Evolutionary conservation across 176 grass and related monocot species (phyloP), one percentile per base, ranked within the genome.

Genomic region (Oryza glumipatula): DNA sequence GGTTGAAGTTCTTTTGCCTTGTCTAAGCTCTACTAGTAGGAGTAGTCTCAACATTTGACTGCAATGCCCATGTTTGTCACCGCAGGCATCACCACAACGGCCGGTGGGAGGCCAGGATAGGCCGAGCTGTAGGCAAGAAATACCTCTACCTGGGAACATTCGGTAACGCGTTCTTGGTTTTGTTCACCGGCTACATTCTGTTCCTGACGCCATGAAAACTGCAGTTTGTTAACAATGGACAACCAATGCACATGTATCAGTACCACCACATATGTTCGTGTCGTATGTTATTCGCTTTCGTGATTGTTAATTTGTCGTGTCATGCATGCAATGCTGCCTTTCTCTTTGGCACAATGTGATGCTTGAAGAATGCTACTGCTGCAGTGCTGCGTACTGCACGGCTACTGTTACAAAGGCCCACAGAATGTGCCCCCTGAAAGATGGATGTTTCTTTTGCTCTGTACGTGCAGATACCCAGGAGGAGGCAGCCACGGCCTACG

Each of bases 401-500:
- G 28, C 21, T 10, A 71, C 30, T 26, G 76, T 54, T 49, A 58
- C 54, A 39, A 19, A 60, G 78, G 61, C 11, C 63, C 72, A 15
- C 35, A 15, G 67, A 67, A 46, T 71, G 32, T 79, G 51, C 21
- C 23, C 23, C 4, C 63, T 85, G 73, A 51, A 74, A 70, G 61
- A 21, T 44, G 36, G 15, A 26, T 60, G 43, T 13, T 17, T 16
- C 3, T 10, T 7, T 70, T 51, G 28, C n/a, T 45, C 16, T 77
- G 22, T 9, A 11, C 68, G 2, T 74, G 76, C 83, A 94, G 92
- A 35, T 22, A 94, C 74, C 16, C 74, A 92, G 74, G 89, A 94
- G 45, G 89, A 89, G 51, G 92, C 92, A 10, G 92, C 92, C 26
- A 80, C 35, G 72, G 92, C 92, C 65, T 94, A 92, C 78, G 92